phyloP scores from a whole-genome alignment of 2,329 filamentous ascomycete species.

The Chaetomiaceae sp. region DNA sequence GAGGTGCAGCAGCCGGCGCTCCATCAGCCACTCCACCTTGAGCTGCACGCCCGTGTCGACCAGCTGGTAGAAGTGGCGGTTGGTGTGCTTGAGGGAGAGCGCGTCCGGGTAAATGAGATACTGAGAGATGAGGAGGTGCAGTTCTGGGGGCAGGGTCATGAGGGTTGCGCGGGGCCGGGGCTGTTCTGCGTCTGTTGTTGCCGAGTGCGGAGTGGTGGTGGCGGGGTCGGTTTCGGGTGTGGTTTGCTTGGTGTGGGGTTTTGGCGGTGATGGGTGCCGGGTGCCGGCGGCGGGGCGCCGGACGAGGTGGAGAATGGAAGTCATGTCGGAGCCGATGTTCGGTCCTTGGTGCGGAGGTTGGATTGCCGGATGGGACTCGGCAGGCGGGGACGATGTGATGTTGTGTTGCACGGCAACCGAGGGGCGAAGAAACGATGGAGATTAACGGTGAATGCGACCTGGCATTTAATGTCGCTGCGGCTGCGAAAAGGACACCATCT shows the following conservation, averaged over 20 bases:
- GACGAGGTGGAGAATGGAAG: slow-evolving; percentile 10
- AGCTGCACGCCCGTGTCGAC: slow-evolving; percentile 62
- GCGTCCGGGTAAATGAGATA: slow-evolving; percentile 67
- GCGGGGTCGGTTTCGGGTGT: not conserved
- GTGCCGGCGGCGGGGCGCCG: not conserved
- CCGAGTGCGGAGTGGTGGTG: too few species aligned
- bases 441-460: too few species aligned
- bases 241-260: not conserved
- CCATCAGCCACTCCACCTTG: slow-evolving; percentile 66
- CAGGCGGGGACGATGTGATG: not conserved
- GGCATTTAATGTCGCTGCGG: not conserved
- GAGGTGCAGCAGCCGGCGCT: slow-evolving; percentile 58
- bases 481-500: not conserved
- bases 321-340: slow-evolving; percentile 10
- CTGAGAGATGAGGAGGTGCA: slow-evolving; percentile 59
- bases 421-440: too few species aligned
- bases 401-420: too few species aligned
- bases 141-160: slow-evolving; percentile 56
- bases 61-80: slow-evolving; percentile 57
- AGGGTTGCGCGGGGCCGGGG: slow-evolving; percentile 29
- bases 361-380: not conserved
- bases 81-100: slow-evolving; percentile 64
- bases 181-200: not conserved
- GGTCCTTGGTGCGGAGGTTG: not conserved
- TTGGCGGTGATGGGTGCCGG: not conserved